phyloP scores from a whole-genome alignment of 768 basidiomycete species.

The Inosperma sp. region DNA sequence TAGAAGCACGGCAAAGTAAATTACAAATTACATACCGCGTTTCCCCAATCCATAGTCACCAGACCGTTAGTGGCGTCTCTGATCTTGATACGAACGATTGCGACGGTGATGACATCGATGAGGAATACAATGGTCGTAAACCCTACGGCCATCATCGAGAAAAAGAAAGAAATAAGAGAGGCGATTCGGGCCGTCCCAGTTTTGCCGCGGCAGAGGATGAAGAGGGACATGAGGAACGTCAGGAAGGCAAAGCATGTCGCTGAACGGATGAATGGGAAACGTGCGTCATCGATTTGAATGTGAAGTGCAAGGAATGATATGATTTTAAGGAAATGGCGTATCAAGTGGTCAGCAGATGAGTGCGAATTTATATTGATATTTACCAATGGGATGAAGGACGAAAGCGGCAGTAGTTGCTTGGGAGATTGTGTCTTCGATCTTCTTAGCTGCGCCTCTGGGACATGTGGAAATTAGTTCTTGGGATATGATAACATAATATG shows the following conservation, averaged over 20 bases:
- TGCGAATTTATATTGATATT: slow-evolving; percentile 1
- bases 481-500: slow-evolving; percentile 12
- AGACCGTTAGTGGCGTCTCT: slow-evolving; percentile 37
- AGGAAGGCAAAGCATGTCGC: slow-evolving; percentile 49
- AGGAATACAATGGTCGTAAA: slow-evolving; percentile 49
- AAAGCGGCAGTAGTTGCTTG: slow-evolving; percentile 44
- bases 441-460: slow-evolving; percentile 29
- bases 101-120: slow-evolving; percentile 49
- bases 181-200: slow-evolving; percentile 34
- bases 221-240: slow-evolving; percentile 45
- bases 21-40: slow-evolving; percentile 34
- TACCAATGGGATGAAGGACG: slow-evolving; percentile 54
- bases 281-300: not conserved
- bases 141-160: slow-evolving; percentile 38
- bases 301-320: too few relatives aligned
- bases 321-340: too few relatives aligned
- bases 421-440: slow-evolving; percentile 40
- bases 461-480: not conserved
- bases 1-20: not conserved
- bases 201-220: slow-evolving; percentile 38
- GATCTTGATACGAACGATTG: slow-evolving; percentile 40
- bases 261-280: slow-evolving; percentile 19
- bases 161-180: slow-evolving; percentile 35
- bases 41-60: slow-evolving; percentile 45
- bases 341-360: not conserved